Conservation (phyloP, 371 early-diverging fungal species). For the Apophysomyces variabilis region DNA sequence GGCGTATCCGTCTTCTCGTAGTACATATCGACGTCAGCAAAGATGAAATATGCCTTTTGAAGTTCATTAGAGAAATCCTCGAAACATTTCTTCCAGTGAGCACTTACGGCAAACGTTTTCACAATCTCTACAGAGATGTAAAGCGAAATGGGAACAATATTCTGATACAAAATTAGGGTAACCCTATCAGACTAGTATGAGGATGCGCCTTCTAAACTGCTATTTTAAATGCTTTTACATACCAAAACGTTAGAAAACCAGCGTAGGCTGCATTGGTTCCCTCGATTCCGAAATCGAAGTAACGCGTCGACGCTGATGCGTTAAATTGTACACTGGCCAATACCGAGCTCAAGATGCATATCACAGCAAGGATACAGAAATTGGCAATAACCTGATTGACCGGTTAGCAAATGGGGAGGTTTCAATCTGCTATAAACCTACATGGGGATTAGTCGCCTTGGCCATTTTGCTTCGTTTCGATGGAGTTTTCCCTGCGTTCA, state of each 20-base stretch:
- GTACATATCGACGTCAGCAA: slow-evolving; percentile 87
- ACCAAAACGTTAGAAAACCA: slow-evolving; percentile 59
- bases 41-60: slow-evolving; percentile 75
- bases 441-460: slow-evolving; percentile 91
- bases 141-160: slow-evolving; percentile 91
- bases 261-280: slow-evolving; percentile 36
- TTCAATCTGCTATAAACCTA: slow-evolving; percentile 32
- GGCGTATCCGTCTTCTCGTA: slow-evolving; percentile 76
- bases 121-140: slow-evolving; percentile 96
- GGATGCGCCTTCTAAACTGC: slow-evolving; percentile 7
- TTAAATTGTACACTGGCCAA: slow-evolving; percentile 62
- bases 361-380: slow-evolving; percentile 47
- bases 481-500: slow-evolving; percentile 89
- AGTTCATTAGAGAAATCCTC: neutral
- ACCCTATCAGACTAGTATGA: slow-evolving; percentile 50
- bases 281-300: slow-evolving; percentile 44
- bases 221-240: slow-evolving; percentile 19
- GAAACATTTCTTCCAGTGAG: neutral
- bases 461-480: slow-evolving; percentile 95
- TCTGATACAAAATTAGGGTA: slow-evolving; percentile 55
- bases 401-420: neutral
- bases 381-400: slow-evolving; percentile 51
- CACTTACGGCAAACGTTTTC: slow-evolving; percentile 65
- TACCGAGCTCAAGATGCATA: slow-evolving; percentile 67
- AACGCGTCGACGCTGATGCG: slow-evolving; percentile 30